Conservation (phyloP, 2,329 filamentous ascomycete species). For the Microascus cirrosus region DNA sequence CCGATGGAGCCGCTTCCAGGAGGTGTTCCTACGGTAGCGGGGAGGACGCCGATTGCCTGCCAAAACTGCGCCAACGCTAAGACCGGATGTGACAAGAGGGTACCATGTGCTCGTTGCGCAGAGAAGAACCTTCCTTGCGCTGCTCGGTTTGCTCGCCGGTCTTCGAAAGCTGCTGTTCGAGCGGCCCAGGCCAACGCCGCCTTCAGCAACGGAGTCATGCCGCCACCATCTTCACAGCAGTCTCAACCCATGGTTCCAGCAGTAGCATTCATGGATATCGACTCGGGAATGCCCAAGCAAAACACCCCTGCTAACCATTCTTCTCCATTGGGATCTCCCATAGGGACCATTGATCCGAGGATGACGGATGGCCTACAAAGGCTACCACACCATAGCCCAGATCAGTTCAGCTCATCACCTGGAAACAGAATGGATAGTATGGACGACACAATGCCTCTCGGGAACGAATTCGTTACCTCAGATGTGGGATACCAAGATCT, state of each 20-base stretch:
- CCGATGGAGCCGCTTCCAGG: conserved; percentile 31
- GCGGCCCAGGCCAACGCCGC: conserved; percentile 27
- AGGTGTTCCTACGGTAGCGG: conserved; percentile 28
- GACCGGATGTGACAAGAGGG: conserved; percentile 25
- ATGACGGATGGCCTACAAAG: conserved; percentile 17
- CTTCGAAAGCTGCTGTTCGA: conserved; percentile 33
- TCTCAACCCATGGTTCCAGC: conserved; percentile 6
- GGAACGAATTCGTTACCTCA: conserved; percentile 19
- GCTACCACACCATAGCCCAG: conserved; percentile 20
- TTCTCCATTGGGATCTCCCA: conserved; percentile 13
- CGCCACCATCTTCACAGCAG: conserved; percentile 11
- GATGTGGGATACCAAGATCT: conserved; percentile 31
- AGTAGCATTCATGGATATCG: conserved; percentile 22
- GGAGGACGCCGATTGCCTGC: conserved; percentile 26
- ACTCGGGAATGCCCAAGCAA: conserved; percentile 12
- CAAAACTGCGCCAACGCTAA: conserved; percentile 25
- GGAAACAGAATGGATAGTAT: conserved; percentile 22
- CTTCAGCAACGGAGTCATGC: conserved; percentile 14
- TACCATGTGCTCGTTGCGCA: conserved; percentile 24
- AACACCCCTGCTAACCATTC: conserved; percentile 15
- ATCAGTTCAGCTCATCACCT: conserved; percentile 21
- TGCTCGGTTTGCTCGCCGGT: conserved; percentile 36
- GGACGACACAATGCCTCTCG: conserved; percentile 30
- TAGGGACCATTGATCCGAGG: conserved; percentile 19
- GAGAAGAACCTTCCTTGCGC: conserved; percentile 24